These are phyloP conservation scores for Huntiella decipiens DNA, from an alignment of 2,329 filamentous ascomycete genomes.

Conservation along the genomic window DNA sequence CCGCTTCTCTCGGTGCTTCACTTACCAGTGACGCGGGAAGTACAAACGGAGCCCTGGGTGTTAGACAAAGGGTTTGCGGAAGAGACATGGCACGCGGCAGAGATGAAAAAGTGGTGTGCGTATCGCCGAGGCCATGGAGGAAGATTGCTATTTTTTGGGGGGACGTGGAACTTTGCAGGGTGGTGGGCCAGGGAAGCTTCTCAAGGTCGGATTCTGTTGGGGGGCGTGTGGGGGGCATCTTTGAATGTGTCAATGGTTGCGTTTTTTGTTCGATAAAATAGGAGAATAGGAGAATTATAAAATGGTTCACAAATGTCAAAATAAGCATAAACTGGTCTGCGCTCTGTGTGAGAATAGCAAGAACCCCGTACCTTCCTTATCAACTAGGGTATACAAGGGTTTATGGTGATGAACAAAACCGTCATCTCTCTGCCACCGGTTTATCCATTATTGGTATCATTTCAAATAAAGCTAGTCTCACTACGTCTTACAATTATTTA, in stretches of 20 bases:
- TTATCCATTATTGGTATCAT: no score
- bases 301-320: neutral
- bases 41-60: slow-evolving; percentile 48
- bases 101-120: slow-evolving; percentile 43
- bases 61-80: slow-evolving; percentile 58
- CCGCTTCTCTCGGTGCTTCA: slow-evolving; percentile 12
- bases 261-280: no score
- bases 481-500: no score
- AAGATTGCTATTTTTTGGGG: slow-evolving; percentile 56
- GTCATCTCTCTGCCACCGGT: no score
- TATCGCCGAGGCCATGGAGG: slow-evolving; percentile 72
- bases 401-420: no score
- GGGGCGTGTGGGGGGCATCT: slow-evolving; percentile 20
- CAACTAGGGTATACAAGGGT: no score
- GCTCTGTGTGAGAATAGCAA: no score
- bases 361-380: no score
- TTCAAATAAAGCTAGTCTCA: no score
- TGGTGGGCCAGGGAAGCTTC: slow-evolving; percentile 24
- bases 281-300: neutral
- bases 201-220: slow-evolving; percentile 32
- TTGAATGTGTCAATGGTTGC: slow-evolving; percentile 9
- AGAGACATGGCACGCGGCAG: slow-evolving; percentile 53
- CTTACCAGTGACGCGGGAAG: slow-evolving; percentile 47
- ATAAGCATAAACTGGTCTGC: neutral
- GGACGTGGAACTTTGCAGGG: slow-evolving; percentile 30